Evolutionary conservation across 352 stramenopile genomes (phyloP).

Genomic region (Phytophthora agathidicida): DNA sequence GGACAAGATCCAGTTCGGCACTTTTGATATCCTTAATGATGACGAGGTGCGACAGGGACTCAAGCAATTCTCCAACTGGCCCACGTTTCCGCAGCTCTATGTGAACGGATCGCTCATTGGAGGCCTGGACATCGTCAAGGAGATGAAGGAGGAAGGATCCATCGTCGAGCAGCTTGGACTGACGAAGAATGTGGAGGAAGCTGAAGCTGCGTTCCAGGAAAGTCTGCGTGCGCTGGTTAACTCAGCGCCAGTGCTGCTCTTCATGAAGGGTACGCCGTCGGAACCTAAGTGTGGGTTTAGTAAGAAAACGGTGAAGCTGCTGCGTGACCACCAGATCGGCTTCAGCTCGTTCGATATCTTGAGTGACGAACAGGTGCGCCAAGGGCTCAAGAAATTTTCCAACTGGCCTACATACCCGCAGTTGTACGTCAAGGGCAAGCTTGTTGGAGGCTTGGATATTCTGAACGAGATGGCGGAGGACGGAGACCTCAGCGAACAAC

Average conservation of each 20-base stretch:
- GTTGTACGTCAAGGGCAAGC: constrained; percentile 95
- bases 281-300: constrained; percentile 95
- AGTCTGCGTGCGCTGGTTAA: constrained; percentile 86
- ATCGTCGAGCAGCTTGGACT: constrained; percentile 82
- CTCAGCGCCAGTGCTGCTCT: constrained; percentile 93
- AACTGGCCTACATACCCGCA: constrained; percentile 99
- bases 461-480: constrained; percentile 94
- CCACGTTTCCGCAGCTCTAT: constrained; percentile 99
- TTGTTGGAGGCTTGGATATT: constrained; percentile 95
- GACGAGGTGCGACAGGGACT: constrained; percentile 94
- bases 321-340: constrained; percentile 88
- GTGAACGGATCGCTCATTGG: constrained; percentile 97
- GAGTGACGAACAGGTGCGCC: constrained; percentile 92
- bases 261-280: constrained; percentile 94
- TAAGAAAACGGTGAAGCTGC: constrained; percentile 91
- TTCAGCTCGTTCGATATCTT: constrained; percentile 97
- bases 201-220: constrained; percentile 82
- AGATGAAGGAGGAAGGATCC: constrained; percentile 92
- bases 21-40: constrained; percentile 98
- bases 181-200: constrained; percentile 73
- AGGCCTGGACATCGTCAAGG: constrained; percentile 97
- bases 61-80: constrained; percentile 98
- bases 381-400: constrained; percentile 96
- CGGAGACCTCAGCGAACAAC: constrained; percentile 89
- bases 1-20: constrained; percentile 93